Conservation (phyloP, 2,329 filamentous ascomycete genomes). For the Esteya vermicola region DNA sequence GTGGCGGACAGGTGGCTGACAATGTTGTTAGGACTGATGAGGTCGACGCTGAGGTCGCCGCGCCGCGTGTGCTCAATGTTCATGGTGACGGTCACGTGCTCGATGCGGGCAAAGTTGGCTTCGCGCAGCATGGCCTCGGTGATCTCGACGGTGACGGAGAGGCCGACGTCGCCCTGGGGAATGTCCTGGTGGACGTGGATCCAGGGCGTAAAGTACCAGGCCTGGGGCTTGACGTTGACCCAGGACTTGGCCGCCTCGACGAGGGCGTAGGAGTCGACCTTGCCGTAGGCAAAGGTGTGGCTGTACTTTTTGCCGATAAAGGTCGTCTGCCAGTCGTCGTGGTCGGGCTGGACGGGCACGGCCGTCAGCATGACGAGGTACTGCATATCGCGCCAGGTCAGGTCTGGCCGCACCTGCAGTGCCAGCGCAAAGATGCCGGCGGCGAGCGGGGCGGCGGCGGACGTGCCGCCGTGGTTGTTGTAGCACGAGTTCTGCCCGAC, state of each 20-base stretch:
- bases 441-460: slow-evolving; percentile 82
- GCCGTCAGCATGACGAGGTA: slow-evolving; percentile 79
- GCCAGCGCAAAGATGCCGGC: slow-evolving; percentile 86
- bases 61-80: slow-evolving; percentile 79
- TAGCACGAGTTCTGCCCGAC: slow-evolving; percentile 75
- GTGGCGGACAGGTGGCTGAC: slow-evolving; percentile 71
- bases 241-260: slow-evolving; percentile 78
- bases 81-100: slow-evolving; percentile 97
- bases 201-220: slow-evolving; percentile 92
- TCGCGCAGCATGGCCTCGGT: slow-evolving; percentile 65
- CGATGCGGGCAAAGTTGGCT: slow-evolving; percentile 73
- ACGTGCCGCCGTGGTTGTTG: slow-evolving; percentile 78
- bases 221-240: slow-evolving; percentile 83
- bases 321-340: slow-evolving; percentile 68
- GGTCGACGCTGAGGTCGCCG: slow-evolving; percentile 83
- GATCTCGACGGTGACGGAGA: slow-evolving; percentile 69
- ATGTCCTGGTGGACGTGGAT: slow-evolving; percentile 75
- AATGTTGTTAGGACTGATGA: slow-evolving; percentile 70
- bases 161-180: slow-evolving; percentile 68
- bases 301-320: slow-evolving; percentile 75
- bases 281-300: slow-evolving; percentile 91
- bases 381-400: slow-evolving; percentile 90
- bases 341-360: slow-evolving; percentile 59
- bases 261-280: slow-evolving; percentile 75
- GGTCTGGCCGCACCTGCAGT: slow-evolving; percentile 68